Evolutionary conservation across 768 basidiomycete species (phyloP), one percentile per base, ranked within the genome.

Genomic region (Rhodotorula toruloides): DNA sequence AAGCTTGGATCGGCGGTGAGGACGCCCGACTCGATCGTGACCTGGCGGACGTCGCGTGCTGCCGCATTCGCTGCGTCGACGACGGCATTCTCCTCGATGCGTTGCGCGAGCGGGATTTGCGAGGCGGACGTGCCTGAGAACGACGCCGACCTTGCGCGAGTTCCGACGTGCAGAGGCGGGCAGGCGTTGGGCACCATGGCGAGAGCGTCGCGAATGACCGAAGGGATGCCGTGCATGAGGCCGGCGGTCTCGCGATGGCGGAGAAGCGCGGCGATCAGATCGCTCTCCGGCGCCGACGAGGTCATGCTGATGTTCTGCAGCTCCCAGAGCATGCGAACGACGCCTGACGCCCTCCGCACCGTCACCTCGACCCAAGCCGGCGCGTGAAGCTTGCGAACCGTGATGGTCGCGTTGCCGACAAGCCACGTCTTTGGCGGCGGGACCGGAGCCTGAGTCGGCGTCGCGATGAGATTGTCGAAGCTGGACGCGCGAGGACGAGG

Each of bases 351-450:
- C 22, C 96, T 82, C 9, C 91, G 83, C 0, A 88, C 86, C 50
- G 86, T 78, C 21, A 97, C 85, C 74, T 92, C 89, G 29, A 92
- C 83, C 94, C 94, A 98, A 4, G 92, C 92, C 12, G 84, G 79
- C 63, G 85, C 82, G 2, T 82, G 79, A 42, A 93, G 81, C 1
- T 86, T 80, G 19, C 87, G 86, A 55, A 97, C 83, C 12, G 93
- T 91, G 60, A 97, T 79, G 57, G 97, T 81, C 2, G 90, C 85
- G 73, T 90, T 85, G 0, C 92, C 92, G 58, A 88, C 76, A 34
- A 94, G 74, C 93, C 94, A 99, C 1, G 80, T 71, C 48, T 73
- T 70, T 19, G 60, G 63, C 36, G 67, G 68, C 21, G 59, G n/a
- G 1, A 64, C 36, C 16, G 59, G 32, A 37, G 52, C 34, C n/a